Evolutionary conservation across 805 yeast species (phyloP), one percentile per base, ranked within the genome.

Genomic region (Candida coquimbonensis): DNA sequence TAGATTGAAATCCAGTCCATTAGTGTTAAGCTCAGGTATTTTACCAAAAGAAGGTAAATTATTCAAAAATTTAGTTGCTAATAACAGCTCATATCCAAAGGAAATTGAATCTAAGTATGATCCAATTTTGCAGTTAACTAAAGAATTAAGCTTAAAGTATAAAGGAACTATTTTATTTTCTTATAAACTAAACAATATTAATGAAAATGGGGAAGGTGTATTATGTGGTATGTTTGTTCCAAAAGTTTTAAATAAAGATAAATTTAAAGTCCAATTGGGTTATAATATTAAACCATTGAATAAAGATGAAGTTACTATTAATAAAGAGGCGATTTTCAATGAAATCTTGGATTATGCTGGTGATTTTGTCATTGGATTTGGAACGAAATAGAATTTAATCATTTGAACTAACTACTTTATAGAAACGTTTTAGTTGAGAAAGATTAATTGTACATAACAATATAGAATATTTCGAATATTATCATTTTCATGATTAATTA

Each of bases 171-270:
- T 88, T 39, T 71, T 90, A 4, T 79, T 93, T 58, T 88, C 93
- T 31, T 71, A 78, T 39, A 75, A 75, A 47, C 72, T 69, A 52
- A 79, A 70, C 56, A 57, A 65, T 12, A 78, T 78, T n/a, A 65
- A 77, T 46, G 71, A 73, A 43, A 74, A 76, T 7, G 79, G 82
- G 9, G 70, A 70, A 43, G 80, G 80, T 54, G 81, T 83, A 8
- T 77, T 91, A 42, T 76, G 90, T 21, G 97, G 97, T 2, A 66
- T 93, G 40, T 81, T 91, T 68, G 79, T 84, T 43, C 96, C 96
- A 3, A 64, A 74, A 5, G 73, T 75, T 35, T 64, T 77, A 49
- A 66, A 70, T 17, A 75, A 77, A 49, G 76, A 78, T 59, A 85
- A 81, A 62, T 89, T 88, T 68, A 81, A 83, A 55, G 96, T 84